Percentiles rank a stretch among this genome's conserved stretches.
These are phyloP conservation scores for Epichloe typhina DNA, from an alignment of 2,329 filamentous ascomycete species.

Conservation along the genomic window DNA sequence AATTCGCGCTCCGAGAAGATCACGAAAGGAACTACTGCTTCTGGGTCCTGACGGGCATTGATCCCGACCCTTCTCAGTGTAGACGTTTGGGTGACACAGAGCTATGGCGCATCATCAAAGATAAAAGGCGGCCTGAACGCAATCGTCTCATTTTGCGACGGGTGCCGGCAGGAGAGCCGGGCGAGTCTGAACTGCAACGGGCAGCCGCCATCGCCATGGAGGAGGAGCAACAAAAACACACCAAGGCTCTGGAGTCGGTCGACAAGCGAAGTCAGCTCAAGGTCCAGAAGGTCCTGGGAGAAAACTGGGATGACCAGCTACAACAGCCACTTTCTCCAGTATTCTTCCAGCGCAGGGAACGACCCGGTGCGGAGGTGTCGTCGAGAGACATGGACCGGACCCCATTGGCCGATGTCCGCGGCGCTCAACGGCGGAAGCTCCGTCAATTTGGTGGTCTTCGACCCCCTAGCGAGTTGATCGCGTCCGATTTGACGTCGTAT, in stretches of 20 bases:
- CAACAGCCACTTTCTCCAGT: conserved; percentile 80
- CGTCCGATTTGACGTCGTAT: conserved; percentile 89
- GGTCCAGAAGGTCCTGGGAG: conserved; percentile 78
- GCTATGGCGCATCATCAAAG: conserved; percentile 80
- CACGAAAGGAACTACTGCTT: conserved; percentile 95
- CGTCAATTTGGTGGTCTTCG: conserved; percentile 82
- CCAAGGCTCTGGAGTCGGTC: conserved; percentile 44
- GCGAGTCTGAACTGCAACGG: conserved; percentile 70
- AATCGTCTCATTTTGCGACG: conserved; percentile 84
- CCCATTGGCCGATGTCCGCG: conserved; percentile 31
- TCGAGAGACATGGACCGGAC: conserved; percentile 46
- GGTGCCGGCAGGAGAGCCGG: conserved; percentile 84
- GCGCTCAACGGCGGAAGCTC: conserved; percentile 38
- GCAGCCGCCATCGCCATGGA: conserved; percentile 84
- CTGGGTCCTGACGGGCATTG: conserved; percentile 76
- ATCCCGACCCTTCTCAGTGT: conserved; percentile 70
- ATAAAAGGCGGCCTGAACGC: conserved; percentile 70
- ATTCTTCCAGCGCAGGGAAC: conserved; percentile 56
- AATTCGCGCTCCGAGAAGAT: conserved; percentile 77
- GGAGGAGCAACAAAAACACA: conserved; percentile 64
- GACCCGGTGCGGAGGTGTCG: conserved; percentile 41
- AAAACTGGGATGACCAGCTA: conserved; percentile 67
- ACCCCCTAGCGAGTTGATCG: conserved; percentile 96
- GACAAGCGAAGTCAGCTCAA: conserved; percentile 76
- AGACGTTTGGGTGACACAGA: conserved; percentile 76